Evolutionary conservation across 352 stramenopile species (phyloP), one percentile per base, ranked within the genome.

Genomic region (Blastocystis sp.): DNA sequence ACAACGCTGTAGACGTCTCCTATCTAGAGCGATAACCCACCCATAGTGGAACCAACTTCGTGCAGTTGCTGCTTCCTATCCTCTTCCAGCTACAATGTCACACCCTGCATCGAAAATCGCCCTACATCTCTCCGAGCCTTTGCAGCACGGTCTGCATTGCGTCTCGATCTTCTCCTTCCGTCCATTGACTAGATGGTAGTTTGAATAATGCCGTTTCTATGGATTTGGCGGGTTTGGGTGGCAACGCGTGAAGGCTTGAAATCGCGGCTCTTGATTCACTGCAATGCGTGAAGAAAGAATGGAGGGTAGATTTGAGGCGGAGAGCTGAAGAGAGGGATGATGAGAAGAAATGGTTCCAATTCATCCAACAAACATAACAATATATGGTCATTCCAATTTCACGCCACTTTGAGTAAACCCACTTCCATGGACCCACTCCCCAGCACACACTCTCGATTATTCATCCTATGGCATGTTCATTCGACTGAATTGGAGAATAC

Each of bases 51-150:
- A 45, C 6, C 6, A 2, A 85, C 74, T 31, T 70, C 61, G 24
- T 26, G 74, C n/a, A 85, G 26, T 26, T 85, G 50, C 12, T 67
- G 50, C 51, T 85, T 85, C 74, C 26, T 85, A 85, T 85, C 74
- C 74, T 85, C 74, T 55, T 85, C 74, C 21, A 85, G 33, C 74
- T 85, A 85, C 74, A 85, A 37, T 33, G 70, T 85, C 50, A 85
- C 39, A 31, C 45, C 35, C 50, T 21, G 37, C 19, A 69, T 19
- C 6, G 26, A 24, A 55, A 26, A 85, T 69, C 1, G 24, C 4
- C 66, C n/a, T 69, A 85, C 74, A 16, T 55, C 61, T 51, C 45
- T 26, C 29, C 74, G 50, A 21, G 74, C 74, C 61, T 85, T 85
- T 45, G 74, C n/a, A 26, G 74, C 35, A 2, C 74, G 50, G 70